Evolutionary conservation across 371 early-diverging fungal species (phyloP).

Genomic region (Mucor plumbeus): DNA sequence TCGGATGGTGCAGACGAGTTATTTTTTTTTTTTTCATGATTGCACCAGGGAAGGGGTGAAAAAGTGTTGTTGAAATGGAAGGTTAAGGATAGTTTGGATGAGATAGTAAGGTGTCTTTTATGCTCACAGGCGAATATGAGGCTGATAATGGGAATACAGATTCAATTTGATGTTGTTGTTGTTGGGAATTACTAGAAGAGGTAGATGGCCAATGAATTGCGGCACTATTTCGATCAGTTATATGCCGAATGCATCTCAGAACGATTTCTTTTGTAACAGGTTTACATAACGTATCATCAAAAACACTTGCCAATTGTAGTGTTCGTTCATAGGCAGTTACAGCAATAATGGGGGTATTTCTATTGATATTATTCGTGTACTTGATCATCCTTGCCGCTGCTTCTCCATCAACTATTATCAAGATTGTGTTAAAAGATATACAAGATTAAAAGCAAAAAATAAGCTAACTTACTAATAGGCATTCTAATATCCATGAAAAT

Average conservation of each 20-base stretch:
- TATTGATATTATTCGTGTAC: slow-evolving; percentile 84
- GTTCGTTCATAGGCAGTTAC: slow-evolving; percentile 75
- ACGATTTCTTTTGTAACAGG: slow-evolving; percentile 74
- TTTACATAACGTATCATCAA: slow-evolving; percentile 77
- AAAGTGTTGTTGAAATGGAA: too few species aligned
- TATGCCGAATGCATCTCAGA: slow-evolving; percentile 5
- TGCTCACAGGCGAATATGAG: not conserved
- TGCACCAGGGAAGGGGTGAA: too few species aligned
- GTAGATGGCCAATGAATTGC: not conserved
- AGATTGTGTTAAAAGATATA: not conserved
- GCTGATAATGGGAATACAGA: not conserved
- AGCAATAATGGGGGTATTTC: slow-evolving; percentile 74
- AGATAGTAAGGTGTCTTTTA: not conserved
- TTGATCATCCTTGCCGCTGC: slow-evolving; percentile 94
- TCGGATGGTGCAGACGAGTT: too few species aligned
- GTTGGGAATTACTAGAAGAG: not conserved
- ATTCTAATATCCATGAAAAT: slow-evolving; percentile 94
- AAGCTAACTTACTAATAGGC: slow-evolving; percentile 79
- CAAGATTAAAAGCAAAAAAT: too few species aligned
- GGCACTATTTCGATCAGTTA: not conserved
- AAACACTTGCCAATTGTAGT: slow-evolving; percentile 58
- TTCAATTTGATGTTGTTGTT: not conserved
- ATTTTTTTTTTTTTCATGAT: too few species aligned
- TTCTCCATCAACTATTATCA: slow-evolving; percentile 81
- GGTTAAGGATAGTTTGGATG: too few species aligned